Percentiles rank a stretch among this genome's conserved stretches.
These are phyloP conservation scores for Trifolium pratense DNA, from an alignment of 306 rosid genomes.

Conservation along the genomic window DNA sequence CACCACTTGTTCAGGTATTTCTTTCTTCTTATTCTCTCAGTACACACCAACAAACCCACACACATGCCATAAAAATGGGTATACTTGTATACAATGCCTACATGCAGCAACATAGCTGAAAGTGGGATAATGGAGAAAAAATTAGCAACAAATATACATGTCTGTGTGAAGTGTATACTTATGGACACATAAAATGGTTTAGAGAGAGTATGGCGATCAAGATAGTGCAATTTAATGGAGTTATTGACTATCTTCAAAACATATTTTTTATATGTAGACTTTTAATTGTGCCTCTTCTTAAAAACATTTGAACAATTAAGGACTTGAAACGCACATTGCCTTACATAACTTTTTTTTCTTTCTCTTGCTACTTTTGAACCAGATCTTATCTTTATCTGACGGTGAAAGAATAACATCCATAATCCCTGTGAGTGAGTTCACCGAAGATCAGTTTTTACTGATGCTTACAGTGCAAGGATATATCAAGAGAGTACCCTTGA, in stretches of 20 bases:
- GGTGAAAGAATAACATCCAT: conserved; percentile 96
- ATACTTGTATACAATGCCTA: neutral
- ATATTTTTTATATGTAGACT: neutral
- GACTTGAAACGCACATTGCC: conserved; percentile 13
- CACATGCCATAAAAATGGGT: conserved; percentile 12
- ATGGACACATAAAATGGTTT: neutral
- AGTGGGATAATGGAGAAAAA: neutral
- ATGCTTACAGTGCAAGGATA: conserved; percentile 96
- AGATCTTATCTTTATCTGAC: conserved; percentile 91
- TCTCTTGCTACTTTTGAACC: conserved; percentile 42
- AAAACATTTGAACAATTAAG: neutral
- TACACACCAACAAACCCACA: neutral
- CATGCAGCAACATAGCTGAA: neutral
- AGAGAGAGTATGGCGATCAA: neutral
- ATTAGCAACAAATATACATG: neutral
- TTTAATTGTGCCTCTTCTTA: neutral
- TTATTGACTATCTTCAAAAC: conserved; percentile 5
- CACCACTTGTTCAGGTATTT: conserved; percentile 84
- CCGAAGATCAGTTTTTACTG: conserved; percentile 79
- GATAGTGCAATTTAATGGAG: neutral
- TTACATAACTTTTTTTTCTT: neutral
- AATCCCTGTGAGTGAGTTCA: conserved; percentile 90
- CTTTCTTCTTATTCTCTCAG: conserved; percentile 14
- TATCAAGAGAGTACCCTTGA: conserved; percentile 91
- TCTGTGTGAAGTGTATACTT: neutral